A percentile compares a stretch with the other conserved stretches of the same genome.
phyloP scores from a whole-genome alignment of 495 filamentous ascomycete species.

The Aspergillus panamensis region DNA sequence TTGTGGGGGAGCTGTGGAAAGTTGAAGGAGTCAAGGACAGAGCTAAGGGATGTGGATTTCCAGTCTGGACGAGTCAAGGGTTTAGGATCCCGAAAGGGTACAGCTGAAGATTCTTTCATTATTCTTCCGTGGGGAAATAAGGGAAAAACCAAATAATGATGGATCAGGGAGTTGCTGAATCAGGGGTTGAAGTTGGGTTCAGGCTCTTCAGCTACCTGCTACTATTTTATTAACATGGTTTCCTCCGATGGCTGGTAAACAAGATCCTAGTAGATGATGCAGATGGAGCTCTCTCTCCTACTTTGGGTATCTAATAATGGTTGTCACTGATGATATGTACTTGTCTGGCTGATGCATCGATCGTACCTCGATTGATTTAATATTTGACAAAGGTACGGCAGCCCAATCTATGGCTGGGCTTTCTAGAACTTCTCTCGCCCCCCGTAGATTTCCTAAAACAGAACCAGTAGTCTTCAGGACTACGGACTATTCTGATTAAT shows the following conservation, averaged over 20 bases:
- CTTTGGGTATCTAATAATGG: too few species aligned
- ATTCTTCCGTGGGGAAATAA: slow-evolving; percentile 5
- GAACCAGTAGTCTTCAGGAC: too few species aligned
- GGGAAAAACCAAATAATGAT: neutral
- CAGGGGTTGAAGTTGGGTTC: neutral
- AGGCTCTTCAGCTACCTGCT: neutral
- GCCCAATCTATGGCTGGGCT: too few species aligned
- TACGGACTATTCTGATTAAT: too few species aligned
- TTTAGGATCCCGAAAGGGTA: slow-evolving; percentile 4
- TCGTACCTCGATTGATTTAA: too few species aligned
- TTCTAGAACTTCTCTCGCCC: too few species aligned
- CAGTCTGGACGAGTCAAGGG: neutral
- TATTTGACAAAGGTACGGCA: too few species aligned
- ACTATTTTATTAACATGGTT: neutral
- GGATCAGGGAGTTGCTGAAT: slow-evolving; percentile 2
- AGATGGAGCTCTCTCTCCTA: too few species aligned
- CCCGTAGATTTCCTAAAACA: too few species aligned
- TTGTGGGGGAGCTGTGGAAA: slow-evolving; percentile 4
- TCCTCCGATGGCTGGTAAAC: neutral
- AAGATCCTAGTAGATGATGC: too few species aligned
- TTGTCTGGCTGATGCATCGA: too few species aligned
- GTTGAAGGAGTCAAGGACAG: neutral
- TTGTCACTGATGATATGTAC: too few species aligned
- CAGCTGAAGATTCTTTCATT: slow-evolving; percentile 6
- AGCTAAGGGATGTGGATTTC: slow-evolving; percentile 4